Evolutionary conservation across 2,329 filamentous ascomycete species (phyloP), one percentile per base, ranked within the genome.

Genomic region (Nigrospora sphaerica): DNA sequence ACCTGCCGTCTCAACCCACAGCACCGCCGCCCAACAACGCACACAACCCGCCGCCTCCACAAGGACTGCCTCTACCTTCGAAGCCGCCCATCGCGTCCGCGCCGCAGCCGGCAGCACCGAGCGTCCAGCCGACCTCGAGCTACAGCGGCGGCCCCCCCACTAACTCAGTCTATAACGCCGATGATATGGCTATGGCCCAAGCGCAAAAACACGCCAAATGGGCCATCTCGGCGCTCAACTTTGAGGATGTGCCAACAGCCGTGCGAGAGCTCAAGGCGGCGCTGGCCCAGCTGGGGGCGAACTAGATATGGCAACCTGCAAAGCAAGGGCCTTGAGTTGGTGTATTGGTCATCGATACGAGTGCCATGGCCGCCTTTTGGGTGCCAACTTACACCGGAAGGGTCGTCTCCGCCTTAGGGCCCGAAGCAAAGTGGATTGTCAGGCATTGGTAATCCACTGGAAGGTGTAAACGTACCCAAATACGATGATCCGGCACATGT

Each of bases 141-240:
- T 59, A 58, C 19, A 54, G 53, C 3, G 52, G 66, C 32, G 51
- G 43, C 12, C 49, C 47, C 18, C 46, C 42, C 14, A 48, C 52
- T 5, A 46, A 57, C 3, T 51, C 51, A 6, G 57, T 73, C 6
- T 76, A 85, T 45, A 71, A 67, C 5, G 72, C 67, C 12, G 88
- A 95, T 52, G 85, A 90, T 53, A 71, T 75, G 49, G 74, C 85
- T 0, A 85, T 96, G 33, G 72, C 80, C 33, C 78, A 83, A 56
- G 92, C 93, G 5, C 90, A 95, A 64, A 98, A 97, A 63, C 93
- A 97, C 69, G 91, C 92, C 2, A 90, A 89, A 58, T 98, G 89
- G 88, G 93, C 93, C 0, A 95, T 97, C 37, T 96, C 91, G 12
- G 93, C 93, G 0, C 70, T 98, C 41, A 95, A 96, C 58, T 98